Base-by-base conservation (phyloP, 2,329 filamentous ascomycete genomes). In the Arachnomyces sp. region DNA sequence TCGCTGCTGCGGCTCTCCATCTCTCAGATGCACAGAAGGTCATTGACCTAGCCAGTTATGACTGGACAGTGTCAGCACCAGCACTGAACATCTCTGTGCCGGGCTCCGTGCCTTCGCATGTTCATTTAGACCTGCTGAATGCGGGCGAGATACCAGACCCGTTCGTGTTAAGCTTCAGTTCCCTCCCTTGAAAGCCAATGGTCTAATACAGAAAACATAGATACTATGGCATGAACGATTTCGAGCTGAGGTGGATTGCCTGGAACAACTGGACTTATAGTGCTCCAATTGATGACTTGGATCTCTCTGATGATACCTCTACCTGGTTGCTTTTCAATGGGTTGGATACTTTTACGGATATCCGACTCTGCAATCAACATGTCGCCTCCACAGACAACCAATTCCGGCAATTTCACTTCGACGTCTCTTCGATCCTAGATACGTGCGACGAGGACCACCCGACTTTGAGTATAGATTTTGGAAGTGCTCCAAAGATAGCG, bases 181-280 rank as follows among this genome's bases (percentile, higher is more conserved):
- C n/a, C n/a, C n/a, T n/a, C n/a, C n/a, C n/a, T n/a, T n/a, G n/a
- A n/a, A n/a, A n/a, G n/a, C n/a, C n/a, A n/a, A n/a, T n/a, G n/a
- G n/a, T n/a, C n/a, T n/a, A n/a, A n/a, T n/a, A n/a, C n/a, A n/a
- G n/a, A n/a, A n/a, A n/a, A 46, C 39, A 31, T 43, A 60, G 68
- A 34, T 71, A 77, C 41, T 69, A 69, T 49, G 75, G 73, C 2
- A 56, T 77, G 1, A 79, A 78, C 44, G 75, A 80, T 48, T 77
- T 78, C 49, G 63, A 78, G 40, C 64, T 77, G 12, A 69, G 75
- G 16, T 81, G 77, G 76, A 65, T 82, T 17, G 66, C 67, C n/a
- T 63, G 66, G 50, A 61, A 62, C 11, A 76, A 80, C 51, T 82
- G 78, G 77, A 81, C 74, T 1, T 82, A 80, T 50, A 72, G 67